Percentiles rank a stretch among this genome's conserved stretches.
Conservation (phyloP, 805 yeast species). For the Metschnikowia bowlesiae region DNA sequence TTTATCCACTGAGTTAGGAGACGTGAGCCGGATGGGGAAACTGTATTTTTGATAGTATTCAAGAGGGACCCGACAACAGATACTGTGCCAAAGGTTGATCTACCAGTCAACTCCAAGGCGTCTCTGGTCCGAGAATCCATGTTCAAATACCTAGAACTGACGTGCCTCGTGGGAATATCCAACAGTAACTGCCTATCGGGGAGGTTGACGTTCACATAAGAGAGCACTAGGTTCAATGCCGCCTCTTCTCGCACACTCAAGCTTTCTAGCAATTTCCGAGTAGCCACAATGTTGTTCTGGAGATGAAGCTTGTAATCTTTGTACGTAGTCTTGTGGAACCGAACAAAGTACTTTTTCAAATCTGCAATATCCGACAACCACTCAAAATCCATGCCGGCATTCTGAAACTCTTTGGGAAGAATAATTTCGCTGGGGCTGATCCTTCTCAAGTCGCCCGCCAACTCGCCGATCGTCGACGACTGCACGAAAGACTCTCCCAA, state of each 20-base stretch:
- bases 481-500: constrained; percentile 76
- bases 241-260: constrained; percentile 51
- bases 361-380: constrained; percentile 60
- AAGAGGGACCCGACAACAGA: constrained; percentile 66
- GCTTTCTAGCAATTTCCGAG: constrained; percentile 30
- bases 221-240: constrained; percentile 50
- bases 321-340: constrained; percentile 41
- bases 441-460: constrained; percentile 70
- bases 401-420: constrained; percentile 44
- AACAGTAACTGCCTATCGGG: constrained; percentile 64
- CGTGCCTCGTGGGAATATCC: constrained; percentile 60
- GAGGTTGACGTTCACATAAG: constrained; percentile 68
- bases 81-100: constrained; percentile 42
- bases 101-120: constrained; percentile 68
- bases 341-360: constrained; percentile 54
- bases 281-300: constrained; percentile 31
- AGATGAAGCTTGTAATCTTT: constrained; percentile 30
- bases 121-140: constrained; percentile 78
- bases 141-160: constrained; percentile 54
- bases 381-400: constrained; percentile 37
- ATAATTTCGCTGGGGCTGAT: constrained; percentile 79
- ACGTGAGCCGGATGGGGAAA: constrained; percentile 78
- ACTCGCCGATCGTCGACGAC: constrained; percentile 51
- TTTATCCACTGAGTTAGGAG: constrained; percentile 77
- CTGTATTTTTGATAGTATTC: constrained; percentile 66